Conservation (phyloP, 768 basidiomycete genomes). For the Tulasnella sp. region DNA sequence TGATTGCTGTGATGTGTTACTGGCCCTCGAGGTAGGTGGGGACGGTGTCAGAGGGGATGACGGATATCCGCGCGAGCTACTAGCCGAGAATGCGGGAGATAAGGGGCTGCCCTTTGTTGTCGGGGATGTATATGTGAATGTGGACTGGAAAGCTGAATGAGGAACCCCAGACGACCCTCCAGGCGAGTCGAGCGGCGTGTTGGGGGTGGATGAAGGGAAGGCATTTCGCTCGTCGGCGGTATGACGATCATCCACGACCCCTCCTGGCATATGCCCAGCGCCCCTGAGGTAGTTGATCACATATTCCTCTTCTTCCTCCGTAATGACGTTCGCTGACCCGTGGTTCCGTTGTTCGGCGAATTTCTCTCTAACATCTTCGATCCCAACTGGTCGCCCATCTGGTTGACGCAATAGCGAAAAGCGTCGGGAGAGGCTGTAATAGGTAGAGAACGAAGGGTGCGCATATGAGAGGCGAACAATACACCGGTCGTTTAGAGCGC, state of each 20-base stretch:
- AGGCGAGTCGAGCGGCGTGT: background rate
- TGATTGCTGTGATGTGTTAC: slow-evolving; percentile 24
- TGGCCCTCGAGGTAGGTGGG: slow-evolving; percentile 19
- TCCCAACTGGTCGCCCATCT: slow-evolving; percentile 50
- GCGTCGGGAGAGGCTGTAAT: slow-evolving; percentile 60
- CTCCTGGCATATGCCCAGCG: slow-evolving; percentile 27
- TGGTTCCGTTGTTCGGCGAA: slow-evolving; percentile 67
- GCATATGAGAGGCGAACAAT: background rate
- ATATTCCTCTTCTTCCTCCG: slow-evolving; percentile 79
- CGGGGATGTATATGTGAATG: slow-evolving; percentile 26
- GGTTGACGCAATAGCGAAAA: slow-evolving; percentile 68
- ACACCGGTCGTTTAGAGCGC: background rate
- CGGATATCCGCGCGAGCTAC: slow-evolving; percentile 2
- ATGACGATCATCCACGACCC: slow-evolving; percentile 9
- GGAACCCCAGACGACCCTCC: background rate
- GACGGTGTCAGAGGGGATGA: slow-evolving; percentile 24
- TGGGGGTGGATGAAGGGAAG: background rate
- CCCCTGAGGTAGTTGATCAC: slow-evolving; percentile 59
- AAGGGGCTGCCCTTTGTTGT: slow-evolving; percentile 15
- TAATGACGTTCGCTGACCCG: slow-evolving; percentile 54
- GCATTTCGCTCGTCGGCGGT: slow-evolving; percentile 6
- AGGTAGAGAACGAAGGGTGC: background rate
- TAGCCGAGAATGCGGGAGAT: background rate
- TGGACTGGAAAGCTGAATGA: slow-evolving; percentile 3
- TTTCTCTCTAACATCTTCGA: slow-evolving; percentile 52